Conservation (phyloP, 768 basidiomycete species). For the Amanita pallidorosea region DNA sequence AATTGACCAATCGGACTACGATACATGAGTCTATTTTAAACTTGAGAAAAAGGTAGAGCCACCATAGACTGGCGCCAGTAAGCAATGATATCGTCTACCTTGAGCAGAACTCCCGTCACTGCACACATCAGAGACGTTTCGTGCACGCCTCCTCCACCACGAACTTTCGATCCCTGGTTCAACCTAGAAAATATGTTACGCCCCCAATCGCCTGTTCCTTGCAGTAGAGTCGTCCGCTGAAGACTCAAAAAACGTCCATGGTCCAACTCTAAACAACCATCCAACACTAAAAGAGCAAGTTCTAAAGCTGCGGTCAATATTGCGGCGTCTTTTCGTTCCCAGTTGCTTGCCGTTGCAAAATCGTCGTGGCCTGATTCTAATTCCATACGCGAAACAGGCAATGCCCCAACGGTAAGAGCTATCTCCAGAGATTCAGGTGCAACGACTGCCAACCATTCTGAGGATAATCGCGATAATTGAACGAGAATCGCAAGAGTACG, state of each 20-base stretch:
- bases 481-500: slow-evolving; percentile 69
- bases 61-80: not conserved
- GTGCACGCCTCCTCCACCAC: slow-evolving; percentile 56
- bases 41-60: not conserved
- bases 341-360: slow-evolving; percentile 9
- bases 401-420: slow-evolving; percentile 67
- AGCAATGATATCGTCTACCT: slow-evolving; percentile 36
- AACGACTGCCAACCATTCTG: slow-evolving; percentile 71
- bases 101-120: slow-evolving; percentile 73
- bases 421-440: slow-evolving; percentile 79
- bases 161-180: slow-evolving; percentile 51
- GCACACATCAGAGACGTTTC: slow-evolving; percentile 54
- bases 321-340: slow-evolving; percentile 49
- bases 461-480: slow-evolving; percentile 72
- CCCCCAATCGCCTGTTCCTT: slow-evolving; percentile 78
- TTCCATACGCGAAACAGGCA: slow-evolving; percentile 39
- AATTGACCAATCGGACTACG: not conserved
- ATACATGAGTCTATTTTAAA: not conserved
- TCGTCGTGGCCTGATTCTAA: slow-evolving; percentile 23
- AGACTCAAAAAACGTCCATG: slow-evolving; percentile 63
- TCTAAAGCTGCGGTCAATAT: slow-evolving; percentile 72
- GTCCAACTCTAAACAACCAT: slow-evolving; percentile 68
- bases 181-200: slow-evolving; percentile 49
- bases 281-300: slow-evolving; percentile 64
- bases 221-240: slow-evolving; percentile 62